Conservation (phyloP, 2,329 filamentous ascomycete genomes). For the Harringtonia lauricola region DNA sequence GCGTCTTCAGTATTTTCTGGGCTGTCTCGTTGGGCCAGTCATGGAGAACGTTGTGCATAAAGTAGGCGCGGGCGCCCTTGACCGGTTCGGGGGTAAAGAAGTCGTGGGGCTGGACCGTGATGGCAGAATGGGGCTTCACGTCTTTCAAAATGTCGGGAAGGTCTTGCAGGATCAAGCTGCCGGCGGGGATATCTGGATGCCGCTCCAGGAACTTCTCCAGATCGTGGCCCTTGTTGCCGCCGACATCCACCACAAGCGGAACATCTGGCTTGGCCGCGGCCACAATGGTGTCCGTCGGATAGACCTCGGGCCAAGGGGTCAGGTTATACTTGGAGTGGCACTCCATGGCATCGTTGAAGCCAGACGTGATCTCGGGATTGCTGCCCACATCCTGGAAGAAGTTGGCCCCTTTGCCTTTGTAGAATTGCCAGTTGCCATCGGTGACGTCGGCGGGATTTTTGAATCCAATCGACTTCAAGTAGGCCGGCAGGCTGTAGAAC, state of each 20-base stretch:
- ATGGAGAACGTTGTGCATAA: conserved; percentile 14
- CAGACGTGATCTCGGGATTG: background rate
- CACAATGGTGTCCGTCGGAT: background rate
- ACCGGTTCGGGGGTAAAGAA: conserved; percentile 23
- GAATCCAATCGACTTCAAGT: background rate
- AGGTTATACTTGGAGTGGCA: conserved; percentile 1
- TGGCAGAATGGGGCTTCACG: conserved; percentile 4
- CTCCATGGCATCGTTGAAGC: background rate
- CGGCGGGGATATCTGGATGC: conserved; percentile 7
- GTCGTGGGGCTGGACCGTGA: background rate
- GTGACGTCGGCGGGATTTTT: background rate
- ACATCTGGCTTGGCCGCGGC: background rate
- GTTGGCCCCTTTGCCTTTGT: background rate
- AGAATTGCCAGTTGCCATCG: background rate
- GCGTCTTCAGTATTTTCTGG: conserved; percentile 19
- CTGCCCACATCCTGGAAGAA: background rate
- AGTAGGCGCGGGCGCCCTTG: conserved; percentile 12
- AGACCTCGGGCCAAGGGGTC: conserved; percentile 1
- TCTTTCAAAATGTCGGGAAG: conserved; percentile 15
- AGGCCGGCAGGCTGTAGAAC: background rate
- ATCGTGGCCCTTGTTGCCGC: conserved; percentile 3
- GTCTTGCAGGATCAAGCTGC: conserved; percentile 27
- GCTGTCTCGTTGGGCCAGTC: conserved; percentile 18
- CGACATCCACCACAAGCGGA: conserved; percentile 14
- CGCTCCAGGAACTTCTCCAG: background rate